Evolutionary conservation across 1,284 basidiomycete genomes (phyloP).

Genomic region (Fistulina hepatica): DNA sequence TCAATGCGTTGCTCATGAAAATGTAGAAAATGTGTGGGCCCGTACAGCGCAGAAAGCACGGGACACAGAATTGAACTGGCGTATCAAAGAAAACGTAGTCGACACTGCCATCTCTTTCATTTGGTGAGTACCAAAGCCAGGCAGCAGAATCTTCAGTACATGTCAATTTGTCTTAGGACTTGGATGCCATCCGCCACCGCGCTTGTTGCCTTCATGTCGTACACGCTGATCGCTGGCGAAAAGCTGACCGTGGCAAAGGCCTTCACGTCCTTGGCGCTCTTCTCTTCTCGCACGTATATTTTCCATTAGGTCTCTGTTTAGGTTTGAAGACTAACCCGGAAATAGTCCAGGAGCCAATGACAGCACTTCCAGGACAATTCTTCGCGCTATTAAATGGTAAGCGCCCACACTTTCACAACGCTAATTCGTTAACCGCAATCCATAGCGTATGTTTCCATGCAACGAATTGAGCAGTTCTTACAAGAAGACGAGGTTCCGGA

Average conservation of each 20-base stretch:
- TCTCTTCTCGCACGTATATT: slow-evolving; percentile 25
- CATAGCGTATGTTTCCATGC: slow-evolving; percentile 58
- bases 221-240: slow-evolving; percentile 48
- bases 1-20: neutral
- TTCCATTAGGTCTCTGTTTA: neutral
- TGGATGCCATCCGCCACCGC: slow-evolving; percentile 65
- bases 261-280: slow-evolving; percentile 57
- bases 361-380: slow-evolving; percentile 47
- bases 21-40: slow-evolving; percentile 43
- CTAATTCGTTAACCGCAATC: slow-evolving; percentile 5
- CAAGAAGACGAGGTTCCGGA: slow-evolving; percentile 52
- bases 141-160: slow-evolving; percentile 1
- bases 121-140: slow-evolving; percentile 29
- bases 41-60: slow-evolving; percentile 37
- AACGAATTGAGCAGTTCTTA: slow-evolving; percentile 55
- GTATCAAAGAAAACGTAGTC: slow-evolving; percentile 52
- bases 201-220: slow-evolving; percentile 50
- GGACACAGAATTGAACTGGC: slow-evolving; percentile 50
- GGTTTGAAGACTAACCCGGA: too few species aligned
- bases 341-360: slow-evolving; percentile 56
- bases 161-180: slow-evolving; percentile 31
- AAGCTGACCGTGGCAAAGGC: slow-evolving; percentile 56
- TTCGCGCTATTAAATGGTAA: slow-evolving; percentile 53
- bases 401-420: too few species aligned
- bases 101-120: slow-evolving; percentile 50